Evolutionary conservation across 768 basidiomycete genomes (phyloP), one percentile per base, ranked within the genome.

Genomic region (Calocera cornea): DNA sequence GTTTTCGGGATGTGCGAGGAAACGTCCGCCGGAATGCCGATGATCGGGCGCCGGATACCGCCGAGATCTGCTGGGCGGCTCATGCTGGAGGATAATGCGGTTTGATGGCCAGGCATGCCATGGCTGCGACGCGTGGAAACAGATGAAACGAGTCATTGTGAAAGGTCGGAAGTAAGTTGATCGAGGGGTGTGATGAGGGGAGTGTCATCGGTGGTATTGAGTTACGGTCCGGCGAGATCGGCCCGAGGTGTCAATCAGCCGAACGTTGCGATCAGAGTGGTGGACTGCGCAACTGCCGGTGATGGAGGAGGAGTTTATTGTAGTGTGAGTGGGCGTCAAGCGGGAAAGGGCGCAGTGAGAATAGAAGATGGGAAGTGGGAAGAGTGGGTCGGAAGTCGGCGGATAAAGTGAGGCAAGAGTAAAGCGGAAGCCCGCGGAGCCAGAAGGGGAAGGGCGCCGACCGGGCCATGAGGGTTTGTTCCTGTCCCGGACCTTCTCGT

Each of bases 401-500:
- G 11, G 54, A 60, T 33, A 19, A 60, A 29, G 54, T 33, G 31
- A 33, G 31, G 19, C 2, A 60, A 27, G 54, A 27, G 54, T 29
- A 60, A 22, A 27, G 22, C 11, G 54, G 54, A 60, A 60, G 5
- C 54, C 54, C 54, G 54, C 54, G 54, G 54, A 60, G 54, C 54
- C 54, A 60, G 31, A 60, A 60, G 54, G 31, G 54, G 44, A 47
- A 47, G 54, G 44, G 27, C 49, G 14, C 14, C 24, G 14, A 7
- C 31, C 54, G 14, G 14, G 22, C 24, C 49, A 50, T 50, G 49
- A 16, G 49, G 14, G 54, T 29, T 60, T 11, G 54, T 60, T 60
- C 54, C 54, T 60, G 54, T 60, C 54, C 54, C 54, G 54, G 54
- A 29, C 54, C 19, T 29, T 60, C 54, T 60, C 54, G 11, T 31